Evolutionary conservation across 306 rosid genomes (phyloP), one percentile per base, ranked within the genome.

Genomic region (Rubus parviflorus): DNA sequence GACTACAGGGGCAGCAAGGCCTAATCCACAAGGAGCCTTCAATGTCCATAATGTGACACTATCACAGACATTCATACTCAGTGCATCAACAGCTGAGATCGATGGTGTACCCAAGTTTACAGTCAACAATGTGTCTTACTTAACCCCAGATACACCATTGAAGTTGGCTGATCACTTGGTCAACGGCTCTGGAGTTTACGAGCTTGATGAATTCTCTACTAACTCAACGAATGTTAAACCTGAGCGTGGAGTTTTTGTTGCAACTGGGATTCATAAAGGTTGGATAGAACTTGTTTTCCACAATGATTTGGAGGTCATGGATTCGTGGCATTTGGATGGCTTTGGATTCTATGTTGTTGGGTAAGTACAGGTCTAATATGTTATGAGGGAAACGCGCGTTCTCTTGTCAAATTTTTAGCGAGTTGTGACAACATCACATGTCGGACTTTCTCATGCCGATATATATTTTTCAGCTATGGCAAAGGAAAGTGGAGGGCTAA

Each of bases 241-340:
- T 37, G 86, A 85, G 25, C 46, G 35, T 4, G 97, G 91, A 43
- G 87, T 82, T 30, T 87, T 89, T 5, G 92, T 92, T 3, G 88
- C 86, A 6, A 81, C 85, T 35, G 89, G 89, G 46, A 46, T 37
- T 1, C 87, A 88, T 62, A 86, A 83, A 74, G 92, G 87, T 6
- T 86, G 90, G 93, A 52, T 84, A 20, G 92, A 92, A 79, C 61
- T 88, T 65, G 97, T 88, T 54, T 78, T 92, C 8, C 30, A 81
- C 57, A 92, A 83, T 70, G 77, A 56, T 23, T 67, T 86, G 37
- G 76, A 62, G 41, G 73, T 43, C 47, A 88, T 88, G 76, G 87
- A 92, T 84, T 5, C 97, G 72, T 92, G 97, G 92, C 97, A 92
- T 77, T 80, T 90, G 56, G 92, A 92, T 83, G 97, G 96, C 53